Evolutionary conservation across 208 protist species (phyloP).

Genomic region (Crithidia expoeki): DNA sequence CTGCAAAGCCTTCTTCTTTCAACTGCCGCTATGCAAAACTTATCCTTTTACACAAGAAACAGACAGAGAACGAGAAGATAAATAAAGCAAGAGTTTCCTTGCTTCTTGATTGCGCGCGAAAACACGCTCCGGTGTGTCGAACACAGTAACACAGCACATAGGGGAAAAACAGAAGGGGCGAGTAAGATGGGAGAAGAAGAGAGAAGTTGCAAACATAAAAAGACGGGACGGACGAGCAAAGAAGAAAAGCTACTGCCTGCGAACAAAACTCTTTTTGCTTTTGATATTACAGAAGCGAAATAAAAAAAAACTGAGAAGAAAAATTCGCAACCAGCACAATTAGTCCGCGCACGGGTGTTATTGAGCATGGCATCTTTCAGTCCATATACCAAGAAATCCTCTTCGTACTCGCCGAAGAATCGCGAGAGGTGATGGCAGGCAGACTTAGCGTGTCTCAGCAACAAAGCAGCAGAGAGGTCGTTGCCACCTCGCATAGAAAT

Average conservation of each 20-base stretch:
- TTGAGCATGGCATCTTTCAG: too few species aligned
- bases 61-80: constrained; percentile 21
- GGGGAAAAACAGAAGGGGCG: background rate
- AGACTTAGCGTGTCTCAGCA: too few species aligned
- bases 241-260: background rate
- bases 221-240: background rate
- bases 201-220: constrained; percentile 7
- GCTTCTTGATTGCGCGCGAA: background rate
- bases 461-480: too few species aligned
- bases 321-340: too few species aligned
- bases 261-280: too few species aligned
- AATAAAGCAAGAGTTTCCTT: background rate
- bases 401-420: too few species aligned
- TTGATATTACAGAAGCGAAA: too few species aligned
- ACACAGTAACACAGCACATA: background rate
- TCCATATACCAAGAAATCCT: too few species aligned
- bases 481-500: too few species aligned
- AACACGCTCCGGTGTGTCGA: background rate
- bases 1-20: background rate
- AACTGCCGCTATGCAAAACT: background rate
- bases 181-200: constrained; percentile 2
- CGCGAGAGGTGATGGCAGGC: too few species aligned
- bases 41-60: background rate
- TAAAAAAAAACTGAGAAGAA: too few species aligned
- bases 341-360: too few species aligned